phyloP scores from a whole-genome alignment of 257 asterid genomes.

The Solanum pimpinellifolium region DNA sequence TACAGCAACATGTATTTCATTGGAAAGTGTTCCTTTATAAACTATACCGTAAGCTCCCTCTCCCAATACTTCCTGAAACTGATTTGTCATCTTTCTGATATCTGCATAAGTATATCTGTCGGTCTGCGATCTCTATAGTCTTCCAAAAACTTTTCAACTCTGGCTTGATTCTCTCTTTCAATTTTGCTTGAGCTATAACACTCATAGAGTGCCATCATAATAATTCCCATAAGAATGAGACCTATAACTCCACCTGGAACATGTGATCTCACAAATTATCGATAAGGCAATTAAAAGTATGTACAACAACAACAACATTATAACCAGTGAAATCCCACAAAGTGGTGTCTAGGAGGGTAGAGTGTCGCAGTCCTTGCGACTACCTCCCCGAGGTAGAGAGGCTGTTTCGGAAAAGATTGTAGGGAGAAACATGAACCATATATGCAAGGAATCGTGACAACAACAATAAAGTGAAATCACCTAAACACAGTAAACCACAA shows the following conservation, averaged over 20 bases:
- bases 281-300: too few species aligned
- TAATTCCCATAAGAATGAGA: background rate
- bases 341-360: too few species aligned
- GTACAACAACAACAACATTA: too few species aligned
- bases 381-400: too few species aligned
- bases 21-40: conserved; percentile 24
- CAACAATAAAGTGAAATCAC: too few species aligned
- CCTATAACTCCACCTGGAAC: background rate
- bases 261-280: too few species aligned
- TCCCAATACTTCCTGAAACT: conserved; percentile 17
- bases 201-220: background rate
- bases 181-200: background rate
- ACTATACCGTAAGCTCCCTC: conserved; percentile 36
- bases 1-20: conserved; percentile 24
- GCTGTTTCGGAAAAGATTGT: too few species aligned
- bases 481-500: too few species aligned
- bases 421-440: too few species aligned
- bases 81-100: conserved; percentile 25
- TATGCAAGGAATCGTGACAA: too few species aligned
- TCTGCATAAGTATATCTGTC: conserved; percentile 27
- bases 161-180: conserved; percentile 9
- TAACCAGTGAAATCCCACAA: too few species aligned
- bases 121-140: conserved; percentile 10
- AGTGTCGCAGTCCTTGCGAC: too few species aligned
- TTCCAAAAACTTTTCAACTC: conserved; percentile 17